These are phyloP conservation scores for Macaranga tanarius DNA, from an alignment of 441 rosid species.

Conservation along the genomic window DNA sequence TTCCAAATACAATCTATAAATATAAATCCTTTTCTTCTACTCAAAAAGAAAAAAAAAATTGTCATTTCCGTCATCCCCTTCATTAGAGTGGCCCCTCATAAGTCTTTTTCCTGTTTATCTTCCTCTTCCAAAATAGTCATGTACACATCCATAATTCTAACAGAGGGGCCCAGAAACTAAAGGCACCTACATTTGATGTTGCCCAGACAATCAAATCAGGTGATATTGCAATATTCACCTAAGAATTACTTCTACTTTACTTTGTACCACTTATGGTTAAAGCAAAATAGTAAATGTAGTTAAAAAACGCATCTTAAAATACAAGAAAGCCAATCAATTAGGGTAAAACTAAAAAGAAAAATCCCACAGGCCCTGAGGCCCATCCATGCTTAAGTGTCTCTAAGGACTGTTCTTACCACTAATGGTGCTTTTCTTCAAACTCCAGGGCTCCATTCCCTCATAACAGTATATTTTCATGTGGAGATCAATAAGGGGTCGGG, in stretches of 20 bases:
- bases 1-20: too few species aligned
- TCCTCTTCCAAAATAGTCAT: not conserved
- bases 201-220: too few species aligned
- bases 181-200: not conserved
- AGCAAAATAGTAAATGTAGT: not conserved
- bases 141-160: not conserved
- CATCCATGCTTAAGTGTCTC: not conserved
- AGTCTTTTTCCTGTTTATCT: not conserved
- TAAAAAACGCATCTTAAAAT: not conserved
- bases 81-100: too few species aligned
- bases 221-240: not conserved
- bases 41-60: too few species aligned
- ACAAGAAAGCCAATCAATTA: slow-evolving; percentile 1
- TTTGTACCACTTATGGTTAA: not conserved
- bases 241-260: not conserved
- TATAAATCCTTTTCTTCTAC: too few species aligned
- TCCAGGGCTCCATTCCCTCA: slow-evolving; percentile 96
- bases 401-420: slow-evolving; percentile 55
- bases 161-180: not conserved
- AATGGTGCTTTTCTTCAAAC: slow-evolving; percentile 55
- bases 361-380: not conserved
- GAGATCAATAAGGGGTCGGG: slow-evolving; percentile 89
- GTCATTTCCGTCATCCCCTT: too few species aligned
- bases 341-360: not conserved
- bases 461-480: slow-evolving; percentile 85